phyloP scores from a whole-genome alignment of 208 protist species.

The Borovskyia barvae region DNA sequence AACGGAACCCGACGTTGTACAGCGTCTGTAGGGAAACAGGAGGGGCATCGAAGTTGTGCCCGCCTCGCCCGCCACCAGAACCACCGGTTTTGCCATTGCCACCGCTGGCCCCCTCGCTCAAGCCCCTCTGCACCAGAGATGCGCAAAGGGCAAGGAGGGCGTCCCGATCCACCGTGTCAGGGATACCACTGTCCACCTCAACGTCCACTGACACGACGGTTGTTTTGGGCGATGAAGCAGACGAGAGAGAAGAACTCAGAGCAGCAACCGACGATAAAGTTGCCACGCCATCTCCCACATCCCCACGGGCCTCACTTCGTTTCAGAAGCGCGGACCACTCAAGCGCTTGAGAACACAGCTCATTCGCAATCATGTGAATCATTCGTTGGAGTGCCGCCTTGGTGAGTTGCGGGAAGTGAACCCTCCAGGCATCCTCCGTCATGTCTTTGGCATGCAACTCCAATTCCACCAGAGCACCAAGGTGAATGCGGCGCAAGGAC shows the following conservation, averaged over 20 bases:
- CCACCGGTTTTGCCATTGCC: background rate
- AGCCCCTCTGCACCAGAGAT: background rate
- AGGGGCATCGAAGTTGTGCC: slow-evolving; percentile 17
- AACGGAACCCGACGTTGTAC: slow-evolving; percentile 46
- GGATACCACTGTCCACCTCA: background rate
- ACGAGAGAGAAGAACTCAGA: background rate
- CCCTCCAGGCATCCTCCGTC: slow-evolving; percentile 34
- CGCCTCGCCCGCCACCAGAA: slow-evolving; percentile 1
- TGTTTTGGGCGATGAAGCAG: background rate
- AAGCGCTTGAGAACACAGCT: slow-evolving; percentile 26
- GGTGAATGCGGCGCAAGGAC: slow-evolving; percentile 63
- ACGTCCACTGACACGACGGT: slow-evolving; percentile 29
- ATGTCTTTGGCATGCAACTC: slow-evolving; percentile 4
- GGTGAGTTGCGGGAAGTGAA: slow-evolving; percentile 26
- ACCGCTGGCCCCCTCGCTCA: background rate
- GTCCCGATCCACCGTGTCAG: slow-evolving; percentile 8
- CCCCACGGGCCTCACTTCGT: background rate
- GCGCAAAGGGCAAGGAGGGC: slow-evolving; percentile 12
- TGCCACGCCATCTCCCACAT: background rate
- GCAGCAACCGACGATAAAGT: background rate
- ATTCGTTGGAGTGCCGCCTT: slow-evolving; percentile 34
- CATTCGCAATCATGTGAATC: slow-evolving; percentile 29
- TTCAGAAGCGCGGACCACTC: slow-evolving; percentile 1
- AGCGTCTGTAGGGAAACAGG: slow-evolving; percentile 39
- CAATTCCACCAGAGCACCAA: slow-evolving; percentile 33